phyloP scores from a whole-genome alignment of 306 rosid genomes.

The Lathyrus tuberosus region DNA sequence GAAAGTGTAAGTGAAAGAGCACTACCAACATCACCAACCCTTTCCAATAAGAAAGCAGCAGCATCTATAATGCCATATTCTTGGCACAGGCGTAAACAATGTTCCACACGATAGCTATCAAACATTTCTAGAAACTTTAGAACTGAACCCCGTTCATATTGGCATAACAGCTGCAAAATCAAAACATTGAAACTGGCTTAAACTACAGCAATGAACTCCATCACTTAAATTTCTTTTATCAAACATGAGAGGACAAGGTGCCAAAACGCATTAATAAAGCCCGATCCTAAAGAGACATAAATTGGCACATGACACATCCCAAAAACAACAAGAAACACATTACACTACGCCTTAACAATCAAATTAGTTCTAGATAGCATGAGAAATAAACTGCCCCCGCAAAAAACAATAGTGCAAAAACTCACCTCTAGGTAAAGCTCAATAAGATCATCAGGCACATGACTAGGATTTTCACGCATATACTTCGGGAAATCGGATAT shows the following conservation, averaged over 20 bases:
- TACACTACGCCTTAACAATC: conserved; percentile 25
- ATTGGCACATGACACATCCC: conserved; percentile 15
- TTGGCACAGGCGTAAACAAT: conserved; percentile 87
- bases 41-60: conserved; percentile 87
- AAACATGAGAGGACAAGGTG: conserved; percentile 13
- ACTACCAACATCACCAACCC: conserved; percentile 94
- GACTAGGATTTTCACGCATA: conserved; percentile 70
- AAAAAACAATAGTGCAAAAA: conserved; percentile 22
- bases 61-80: conserved; percentile 86
- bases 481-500: conserved; percentile 78
- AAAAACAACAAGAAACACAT: conserved; percentile 26
- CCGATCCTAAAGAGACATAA: conserved; percentile 25
- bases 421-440: conserved; percentile 97
- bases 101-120: conserved; percentile 93
- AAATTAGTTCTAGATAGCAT: conserved; percentile 10
- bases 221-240: background rate
- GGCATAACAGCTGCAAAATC: conserved; percentile 81
- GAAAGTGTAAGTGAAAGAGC: conserved; percentile 90
- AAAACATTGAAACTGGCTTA: conserved; percentile 23
- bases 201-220: conserved; percentile 19
- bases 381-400: conserved; percentile 1
- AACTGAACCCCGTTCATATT: conserved; percentile 80
- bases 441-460: conserved; percentile 82
- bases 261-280: background rate
- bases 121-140: conserved; percentile 90